These are phyloP conservation scores for Vigna angularis DNA, from an alignment of 306 rosid genomes.

Conservation along the genomic window DNA sequence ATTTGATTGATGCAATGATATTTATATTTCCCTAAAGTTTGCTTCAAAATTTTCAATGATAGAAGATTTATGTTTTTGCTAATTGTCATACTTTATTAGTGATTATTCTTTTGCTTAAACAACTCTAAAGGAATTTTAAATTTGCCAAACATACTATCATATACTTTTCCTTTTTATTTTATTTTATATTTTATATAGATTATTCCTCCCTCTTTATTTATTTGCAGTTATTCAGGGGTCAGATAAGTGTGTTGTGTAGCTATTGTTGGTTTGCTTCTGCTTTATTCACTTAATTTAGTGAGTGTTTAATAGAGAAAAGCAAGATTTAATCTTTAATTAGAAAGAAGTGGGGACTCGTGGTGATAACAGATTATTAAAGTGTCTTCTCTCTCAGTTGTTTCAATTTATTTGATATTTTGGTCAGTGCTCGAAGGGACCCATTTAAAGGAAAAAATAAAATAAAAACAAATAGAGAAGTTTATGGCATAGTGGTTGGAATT, in stretches of 20 bases:
- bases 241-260: constrained; percentile 8
- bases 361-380: not conserved
- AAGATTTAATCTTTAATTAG: not conserved
- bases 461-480: constrained; percentile 3
- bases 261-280: constrained; percentile 6
- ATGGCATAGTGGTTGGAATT: constrained; percentile 45
- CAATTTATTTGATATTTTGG: not conserved
- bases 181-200: not conserved
- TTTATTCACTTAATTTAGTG: not conserved
- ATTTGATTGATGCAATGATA: constrained; percentile 20
- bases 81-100: not conserved
- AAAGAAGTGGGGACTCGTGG: not conserved
- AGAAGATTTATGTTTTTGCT: not conserved
- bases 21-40: not conserved
- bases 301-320: not conserved
- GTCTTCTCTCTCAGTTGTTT: not conserved
- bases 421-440: constrained; percentile 38
- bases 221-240: not conserved
- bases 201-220: not conserved
- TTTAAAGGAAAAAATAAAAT: constrained; percentile 14
- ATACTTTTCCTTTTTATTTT: not conserved
- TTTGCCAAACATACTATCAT: not conserved
- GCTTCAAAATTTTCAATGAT: not conserved
- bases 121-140: not conserved
- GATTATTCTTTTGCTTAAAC: not conserved